Conservation (phyloP, 2,329 filamentous ascomycete species). For the Hypoxylon sp. region DNA sequence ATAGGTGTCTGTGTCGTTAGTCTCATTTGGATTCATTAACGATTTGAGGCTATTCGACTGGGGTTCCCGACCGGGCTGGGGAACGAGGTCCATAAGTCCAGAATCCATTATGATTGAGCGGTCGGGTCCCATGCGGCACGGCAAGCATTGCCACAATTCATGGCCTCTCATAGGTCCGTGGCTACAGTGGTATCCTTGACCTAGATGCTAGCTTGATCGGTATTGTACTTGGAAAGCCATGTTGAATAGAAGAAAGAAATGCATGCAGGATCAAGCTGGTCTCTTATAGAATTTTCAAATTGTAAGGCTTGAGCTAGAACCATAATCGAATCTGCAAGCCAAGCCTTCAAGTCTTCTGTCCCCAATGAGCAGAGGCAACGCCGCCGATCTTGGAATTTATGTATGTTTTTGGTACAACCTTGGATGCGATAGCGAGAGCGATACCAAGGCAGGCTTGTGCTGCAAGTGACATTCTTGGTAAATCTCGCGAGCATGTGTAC, state of each 20-base stretch:
- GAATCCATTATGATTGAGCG: slow-evolving; percentile 26
- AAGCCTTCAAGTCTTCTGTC: slow-evolving; percentile 18
- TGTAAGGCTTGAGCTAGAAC: slow-evolving; percentile 6
- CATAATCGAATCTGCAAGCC: slow-evolving; percentile 22
- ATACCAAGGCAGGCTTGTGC: slow-evolving; percentile 6
- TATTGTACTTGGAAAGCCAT: slow-evolving; percentile 10
- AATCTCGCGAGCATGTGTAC: not conserved
- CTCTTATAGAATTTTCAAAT: slow-evolving; percentile 33
- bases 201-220: slow-evolving; percentile 19
- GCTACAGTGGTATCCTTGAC: slow-evolving; percentile 24
- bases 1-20: slow-evolving; percentile 1
- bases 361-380: slow-evolving; percentile 21
- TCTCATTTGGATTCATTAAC: slow-evolving; percentile 8
- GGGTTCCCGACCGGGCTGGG: slow-evolving; percentile 8
- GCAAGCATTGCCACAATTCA: slow-evolving; percentile 28
- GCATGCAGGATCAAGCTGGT: slow-evolving; percentile 6
- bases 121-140: slow-evolving; percentile 27
- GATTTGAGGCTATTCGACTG: slow-evolving; percentile 26
- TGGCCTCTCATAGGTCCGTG: slow-evolving; percentile 13
- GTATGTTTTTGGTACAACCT: slow-evolving; percentile 10
- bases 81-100: slow-evolving; percentile 12
- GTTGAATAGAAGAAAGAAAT: slow-evolving; percentile 1
- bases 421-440: slow-evolving; percentile 40
- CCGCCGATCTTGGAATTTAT: slow-evolving; percentile 23
- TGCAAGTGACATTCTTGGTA: not conserved